Percentiles rank a stretch among this genome's conserved stretches.
Conservation (phyloP, 2,329 filamentous ascomycete genomes). For the Aotearoamyces nothofagi region DNA sequence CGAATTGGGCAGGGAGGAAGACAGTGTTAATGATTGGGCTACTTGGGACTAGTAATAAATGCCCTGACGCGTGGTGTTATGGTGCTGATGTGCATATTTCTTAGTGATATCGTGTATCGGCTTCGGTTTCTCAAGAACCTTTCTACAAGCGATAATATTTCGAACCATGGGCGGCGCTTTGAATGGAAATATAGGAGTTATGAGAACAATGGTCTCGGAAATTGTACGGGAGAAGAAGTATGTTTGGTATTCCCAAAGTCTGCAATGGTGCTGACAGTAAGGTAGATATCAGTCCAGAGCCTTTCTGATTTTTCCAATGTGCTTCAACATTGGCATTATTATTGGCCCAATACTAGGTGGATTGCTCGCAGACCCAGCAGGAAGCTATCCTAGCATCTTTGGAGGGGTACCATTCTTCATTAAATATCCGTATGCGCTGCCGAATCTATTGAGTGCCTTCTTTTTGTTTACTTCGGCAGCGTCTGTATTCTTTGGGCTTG, state of each 20-base stretch:
- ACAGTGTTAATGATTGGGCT: constrained; percentile 65
- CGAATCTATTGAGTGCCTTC: constrained; percentile 24
- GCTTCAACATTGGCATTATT: constrained; percentile 43
- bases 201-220: constrained; percentile 61
- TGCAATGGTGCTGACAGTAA: constrained; percentile 1
- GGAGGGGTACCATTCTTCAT: constrained; percentile 24
- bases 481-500: constrained; percentile 21
- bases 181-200: constrained; percentile 59
- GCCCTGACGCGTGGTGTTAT: no score
- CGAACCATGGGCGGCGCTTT: constrained; percentile 62
- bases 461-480: constrained; percentile 19
- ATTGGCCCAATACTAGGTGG: constrained; percentile 27
- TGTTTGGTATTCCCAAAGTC: constrained; percentile 2
- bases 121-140: constrained; percentile 52
- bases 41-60: constrained; percentile 43
- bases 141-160: constrained; percentile 63
- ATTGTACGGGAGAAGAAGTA: constrained; percentile 56
- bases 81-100: no score
- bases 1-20: constrained; percentile 54
- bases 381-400: constrained; percentile 23
- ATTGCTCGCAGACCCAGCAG: constrained; percentile 26
- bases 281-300: constrained; percentile 24
- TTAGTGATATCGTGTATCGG: constrained; percentile 39
- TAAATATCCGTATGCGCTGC: constrained; percentile 28
- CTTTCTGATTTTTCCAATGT: constrained; percentile 38